Evolutionary conservation across 148 eudicot genomes (phyloP).

Genomic region (Chenopodium berlandieri): DNA sequence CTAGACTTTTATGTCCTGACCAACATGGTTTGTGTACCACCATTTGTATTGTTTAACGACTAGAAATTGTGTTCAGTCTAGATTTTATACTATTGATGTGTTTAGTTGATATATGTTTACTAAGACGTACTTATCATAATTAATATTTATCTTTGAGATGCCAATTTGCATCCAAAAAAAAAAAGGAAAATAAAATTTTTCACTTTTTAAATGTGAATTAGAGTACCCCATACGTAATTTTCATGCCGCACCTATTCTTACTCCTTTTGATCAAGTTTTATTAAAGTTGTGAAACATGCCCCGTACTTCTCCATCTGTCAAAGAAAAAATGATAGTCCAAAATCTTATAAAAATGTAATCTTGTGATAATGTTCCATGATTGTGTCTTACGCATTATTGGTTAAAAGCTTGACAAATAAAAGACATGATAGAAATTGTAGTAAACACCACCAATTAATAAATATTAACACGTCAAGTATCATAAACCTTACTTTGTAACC

Average conservation of each 20-base stretch:
- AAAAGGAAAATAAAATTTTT: too few species aligned
- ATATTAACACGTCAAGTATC: slow-evolving; percentile 24
- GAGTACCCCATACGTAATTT: background rate
- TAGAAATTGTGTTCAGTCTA: too few species aligned
- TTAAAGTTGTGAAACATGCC: background rate
- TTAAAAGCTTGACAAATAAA: background rate
- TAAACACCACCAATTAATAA: background rate
- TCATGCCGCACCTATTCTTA: background rate
- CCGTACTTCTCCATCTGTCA: background rate
- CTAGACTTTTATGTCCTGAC: too few species aligned
- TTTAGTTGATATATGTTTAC: too few species aligned
- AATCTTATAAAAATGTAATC: background rate
- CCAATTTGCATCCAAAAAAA: too few species aligned
- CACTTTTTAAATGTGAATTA: too few species aligned
- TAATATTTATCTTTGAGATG: too few species aligned
- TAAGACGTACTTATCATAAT: too few species aligned
- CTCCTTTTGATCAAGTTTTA: background rate
- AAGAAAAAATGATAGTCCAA: background rate
- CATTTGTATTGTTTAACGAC: too few species aligned
- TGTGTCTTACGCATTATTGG: slow-evolving; percentile 4
- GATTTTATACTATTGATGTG: too few species aligned
- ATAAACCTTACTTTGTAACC: slow-evolving; percentile 13
- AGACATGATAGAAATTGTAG: background rate
- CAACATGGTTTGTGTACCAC: too few species aligned
- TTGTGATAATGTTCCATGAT: slow-evolving; percentile 5